Percentiles rank a stretch among this genome's conserved stretches.
Conservation (phyloP, 2,329 filamentous ascomycete species). For the Claviceps fusiformis region DNA sequence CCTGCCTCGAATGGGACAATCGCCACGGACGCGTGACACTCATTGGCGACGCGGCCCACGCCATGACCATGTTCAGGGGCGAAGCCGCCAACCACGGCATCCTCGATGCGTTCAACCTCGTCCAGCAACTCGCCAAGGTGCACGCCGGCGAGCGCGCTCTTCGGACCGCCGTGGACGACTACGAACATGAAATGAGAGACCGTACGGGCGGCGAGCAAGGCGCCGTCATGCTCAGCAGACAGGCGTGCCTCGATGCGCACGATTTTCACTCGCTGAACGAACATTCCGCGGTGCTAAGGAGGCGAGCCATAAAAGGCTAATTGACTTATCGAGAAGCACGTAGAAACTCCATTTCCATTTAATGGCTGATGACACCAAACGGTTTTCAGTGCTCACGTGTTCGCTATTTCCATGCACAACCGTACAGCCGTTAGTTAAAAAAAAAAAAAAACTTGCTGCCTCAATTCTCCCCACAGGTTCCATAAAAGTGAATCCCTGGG, state of each 20-base stretch:
- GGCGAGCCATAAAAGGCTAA: constrained; percentile 9
- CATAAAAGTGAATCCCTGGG: too few relatives aligned
- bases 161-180: constrained; percentile 12
- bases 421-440: too few relatives aligned
- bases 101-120: constrained; percentile 22
- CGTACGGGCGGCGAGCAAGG: constrained; percentile 11
- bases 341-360: too few relatives aligned
- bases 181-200: constrained; percentile 19
- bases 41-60: constrained; percentile 40
- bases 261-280: constrained; percentile 17
- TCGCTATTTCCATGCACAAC: too few relatives aligned
- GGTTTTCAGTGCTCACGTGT: too few relatives aligned
- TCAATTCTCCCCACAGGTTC: too few relatives aligned
- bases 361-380: too few relatives aligned
- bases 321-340: too few relatives aligned
- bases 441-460: too few relatives aligned
- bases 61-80: constrained; percentile 42
- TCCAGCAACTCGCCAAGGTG: constrained; percentile 11
- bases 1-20: constrained; percentile 27
- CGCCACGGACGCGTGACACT: constrained; percentile 30
- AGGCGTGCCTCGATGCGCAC: constrained; percentile 21
- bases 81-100: constrained; percentile 27
- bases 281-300: constrained; percentile 18
- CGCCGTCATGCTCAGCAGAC: constrained; percentile 18
- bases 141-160: constrained; percentile 6